Conservation (phyloP, 1,139 yeast genomes). For the Taiozyma sp. region DNA sequence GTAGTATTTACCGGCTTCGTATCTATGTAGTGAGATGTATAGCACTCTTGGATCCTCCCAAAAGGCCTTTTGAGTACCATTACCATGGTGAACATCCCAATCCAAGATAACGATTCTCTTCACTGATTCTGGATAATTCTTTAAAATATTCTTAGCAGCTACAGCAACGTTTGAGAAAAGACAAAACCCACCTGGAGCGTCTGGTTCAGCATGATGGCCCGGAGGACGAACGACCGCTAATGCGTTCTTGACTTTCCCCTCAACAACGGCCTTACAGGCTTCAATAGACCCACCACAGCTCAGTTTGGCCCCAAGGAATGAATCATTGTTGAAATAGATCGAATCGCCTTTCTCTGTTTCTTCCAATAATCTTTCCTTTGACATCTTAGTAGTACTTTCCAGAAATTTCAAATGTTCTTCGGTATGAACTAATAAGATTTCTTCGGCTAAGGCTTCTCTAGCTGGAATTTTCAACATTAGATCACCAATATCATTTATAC, state of each 20-base stretch:
- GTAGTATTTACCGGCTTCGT: slow-evolving; percentile 86
- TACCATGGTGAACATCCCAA: slow-evolving; percentile 99
- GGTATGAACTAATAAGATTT: slow-evolving; percentile 82
- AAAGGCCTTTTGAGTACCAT: slow-evolving; percentile 94
- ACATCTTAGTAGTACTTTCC: slow-evolving; percentile 72
- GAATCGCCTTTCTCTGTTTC: slow-evolving; percentile 94
- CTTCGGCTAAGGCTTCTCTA: slow-evolving; percentile 83
- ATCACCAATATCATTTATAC: slow-evolving; percentile 80
- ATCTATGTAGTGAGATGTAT: slow-evolving; percentile 87
- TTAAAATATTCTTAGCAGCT: slow-evolving; percentile 83
- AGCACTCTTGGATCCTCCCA: slow-evolving; percentile 84
- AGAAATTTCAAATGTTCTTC: slow-evolving; percentile 73
- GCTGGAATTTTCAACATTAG: slow-evolving; percentile 85
- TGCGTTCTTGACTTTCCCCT: slow-evolving; percentile 86
- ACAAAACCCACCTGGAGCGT: slow-evolving; percentile 95
- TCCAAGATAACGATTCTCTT: slow-evolving; percentile 80
- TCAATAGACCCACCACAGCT: slow-evolving; percentile 98
- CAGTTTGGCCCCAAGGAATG: slow-evolving; percentile 78
- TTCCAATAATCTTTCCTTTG: slow-evolving; percentile 68
- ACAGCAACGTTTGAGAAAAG: slow-evolving; percentile 95
- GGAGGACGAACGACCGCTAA: slow-evolving; percentile 97
- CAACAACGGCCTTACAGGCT: slow-evolving; percentile 93
- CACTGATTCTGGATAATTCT: slow-evolving; percentile 82
- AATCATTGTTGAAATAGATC: slow-evolving; percentile 90
- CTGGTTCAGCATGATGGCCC: slow-evolving; percentile 99